Evolutionary conservation across 139 green algal species (phyloP).

Genomic region (Deuterostichococcus epilithicus): DNA sequence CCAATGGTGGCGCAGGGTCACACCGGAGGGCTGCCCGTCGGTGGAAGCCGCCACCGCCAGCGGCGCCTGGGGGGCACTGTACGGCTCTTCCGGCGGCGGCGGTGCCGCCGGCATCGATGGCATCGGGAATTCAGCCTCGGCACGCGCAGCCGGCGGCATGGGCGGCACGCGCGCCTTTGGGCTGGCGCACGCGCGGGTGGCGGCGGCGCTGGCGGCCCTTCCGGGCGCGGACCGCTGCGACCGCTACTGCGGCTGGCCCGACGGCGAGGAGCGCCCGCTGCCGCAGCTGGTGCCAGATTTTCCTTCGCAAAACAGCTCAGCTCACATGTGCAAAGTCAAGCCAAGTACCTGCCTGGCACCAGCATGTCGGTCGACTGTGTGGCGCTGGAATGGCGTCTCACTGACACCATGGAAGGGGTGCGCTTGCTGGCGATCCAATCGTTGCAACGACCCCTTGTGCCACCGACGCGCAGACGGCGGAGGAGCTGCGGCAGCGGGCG

Average conservation of each 20-base stretch:
- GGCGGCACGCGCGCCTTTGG: slow-evolving; percentile 48
- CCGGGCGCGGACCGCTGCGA: slow-evolving; percentile 41
- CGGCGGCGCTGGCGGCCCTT: slow-evolving; percentile 33
- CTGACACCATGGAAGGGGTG: too few relatives aligned
- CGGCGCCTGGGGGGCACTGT: slow-evolving; percentile 52
- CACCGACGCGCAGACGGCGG: slow-evolving; percentile 24
- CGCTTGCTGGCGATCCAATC: too few relatives aligned
- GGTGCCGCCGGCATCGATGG: slow-evolving; percentile 2
- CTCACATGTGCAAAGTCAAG: too few relatives aligned
- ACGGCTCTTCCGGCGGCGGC: slow-evolving; percentile 6
- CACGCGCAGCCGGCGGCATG: slow-evolving; percentile 5
- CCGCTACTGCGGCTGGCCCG: slow-evolving; percentile 44
- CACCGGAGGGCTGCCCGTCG: slow-evolving; percentile 15
- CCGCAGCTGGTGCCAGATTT: slow-evolving; percentile 32
- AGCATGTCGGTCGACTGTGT: too few relatives aligned
- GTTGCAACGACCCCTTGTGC: too few relatives aligned
- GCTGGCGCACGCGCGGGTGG: slow-evolving; percentile 30
- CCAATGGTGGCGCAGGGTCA: slow-evolving; percentile 42
- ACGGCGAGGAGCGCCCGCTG: slow-evolving; percentile 17
- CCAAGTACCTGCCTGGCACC: too few relatives aligned
- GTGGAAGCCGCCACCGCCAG: slow-evolving; percentile 38
- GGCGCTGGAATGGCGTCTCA: too few relatives aligned
- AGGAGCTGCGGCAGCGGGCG: slow-evolving; percentile 33
- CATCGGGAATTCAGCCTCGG: background rate
- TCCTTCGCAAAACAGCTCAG: too few relatives aligned